A percentile compares a stretch with the other conserved stretches of the same genome.
Conservation (phyloP, 2,329 filamentous ascomycete species). For the Raffaelea ambrosiae region DNA sequence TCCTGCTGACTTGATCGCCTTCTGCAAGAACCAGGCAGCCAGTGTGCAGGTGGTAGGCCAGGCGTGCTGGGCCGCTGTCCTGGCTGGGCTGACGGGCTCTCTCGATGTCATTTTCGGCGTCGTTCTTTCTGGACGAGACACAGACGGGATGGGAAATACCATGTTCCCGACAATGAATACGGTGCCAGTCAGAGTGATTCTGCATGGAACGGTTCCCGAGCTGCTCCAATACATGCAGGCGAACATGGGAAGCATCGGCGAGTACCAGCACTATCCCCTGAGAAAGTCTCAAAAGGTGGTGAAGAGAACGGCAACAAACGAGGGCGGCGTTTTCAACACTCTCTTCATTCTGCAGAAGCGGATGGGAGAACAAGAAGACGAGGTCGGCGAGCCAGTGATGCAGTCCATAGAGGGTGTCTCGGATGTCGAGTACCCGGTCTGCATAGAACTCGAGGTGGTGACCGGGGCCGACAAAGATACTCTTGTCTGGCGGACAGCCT, state of each 20-base stretch:
- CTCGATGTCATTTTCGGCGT: constrained; percentile 77
- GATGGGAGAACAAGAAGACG: neutral
- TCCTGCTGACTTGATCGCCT: constrained; percentile 34
- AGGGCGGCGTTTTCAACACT: constrained; percentile 41
- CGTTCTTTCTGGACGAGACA: constrained; percentile 77
- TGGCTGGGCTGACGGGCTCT: constrained; percentile 53
- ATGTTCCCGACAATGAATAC: constrained; percentile 94
- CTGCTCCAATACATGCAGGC: constrained; percentile 69
- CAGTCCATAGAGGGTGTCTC: constrained; percentile 55
- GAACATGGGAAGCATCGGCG: constrained; percentile 55
- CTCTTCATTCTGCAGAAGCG: constrained; percentile 46
- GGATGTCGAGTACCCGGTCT: constrained; percentile 72
- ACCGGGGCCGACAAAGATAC: neutral
- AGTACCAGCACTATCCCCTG: constrained; percentile 70
- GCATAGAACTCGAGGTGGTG: constrained; percentile 67
- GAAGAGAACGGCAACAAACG: constrained; percentile 12
- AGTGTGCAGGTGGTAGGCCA: constrained; percentile 71
- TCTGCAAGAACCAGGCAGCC: constrained; percentile 60
- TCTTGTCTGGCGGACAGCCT: constrained; percentile 59
- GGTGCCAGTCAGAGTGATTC: constrained; percentile 60
- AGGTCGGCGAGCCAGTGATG: constrained; percentile 34
- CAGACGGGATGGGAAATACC: constrained; percentile 55
- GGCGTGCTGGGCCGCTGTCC: constrained; percentile 63
- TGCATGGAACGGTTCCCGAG: constrained; percentile 58
- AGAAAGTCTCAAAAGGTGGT: constrained; percentile 55